These are phyloP conservation scores for Rhododendron kiyosumense DNA, from an alignment of 148 eudicot species.

Conservation along the genomic window DNA sequence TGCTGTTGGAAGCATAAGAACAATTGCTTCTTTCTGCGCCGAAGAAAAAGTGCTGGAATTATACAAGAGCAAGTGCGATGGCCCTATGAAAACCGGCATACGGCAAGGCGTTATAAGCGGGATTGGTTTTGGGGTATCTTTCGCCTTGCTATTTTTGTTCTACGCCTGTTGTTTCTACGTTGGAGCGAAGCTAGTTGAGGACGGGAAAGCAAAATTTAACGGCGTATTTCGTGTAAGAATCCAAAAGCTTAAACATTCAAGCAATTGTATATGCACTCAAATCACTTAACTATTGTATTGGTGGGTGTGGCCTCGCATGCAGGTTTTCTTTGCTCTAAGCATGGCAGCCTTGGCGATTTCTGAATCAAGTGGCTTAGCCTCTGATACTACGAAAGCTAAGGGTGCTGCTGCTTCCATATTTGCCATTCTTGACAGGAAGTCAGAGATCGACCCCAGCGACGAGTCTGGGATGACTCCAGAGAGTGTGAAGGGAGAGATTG, in stretches of 20 bases:
- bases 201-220: constrained; percentile 37
- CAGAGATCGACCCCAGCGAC: constrained; percentile 57
- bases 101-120: constrained; percentile 58
- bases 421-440: constrained; percentile 55
- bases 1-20: constrained; percentile 75
- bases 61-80: constrained; percentile 50
- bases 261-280: not conserved
- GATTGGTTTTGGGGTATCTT: constrained; percentile 42
- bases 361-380: constrained; percentile 39
- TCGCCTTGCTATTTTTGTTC: constrained; percentile 33
- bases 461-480: constrained; percentile 51
- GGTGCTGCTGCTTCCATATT: constrained; percentile 54
- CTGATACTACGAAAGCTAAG: constrained; percentile 55
- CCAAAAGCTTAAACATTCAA: not conserved
- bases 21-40: constrained; percentile 70
- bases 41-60: constrained; percentile 18
- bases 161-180: constrained; percentile 33
- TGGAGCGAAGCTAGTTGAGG: constrained; percentile 54
- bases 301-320: constrained; percentile 6
- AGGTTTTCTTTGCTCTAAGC: constrained; percentile 64
- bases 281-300: not conserved
- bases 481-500: constrained; percentile 54
- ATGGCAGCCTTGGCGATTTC: constrained; percentile 53
- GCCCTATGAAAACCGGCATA: constrained; percentile 43
- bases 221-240: constrained; percentile 48